Evolutionary conservation across 2,329 filamentous ascomycete genomes (phyloP).

Genomic region (Didymella segeticola): DNA sequence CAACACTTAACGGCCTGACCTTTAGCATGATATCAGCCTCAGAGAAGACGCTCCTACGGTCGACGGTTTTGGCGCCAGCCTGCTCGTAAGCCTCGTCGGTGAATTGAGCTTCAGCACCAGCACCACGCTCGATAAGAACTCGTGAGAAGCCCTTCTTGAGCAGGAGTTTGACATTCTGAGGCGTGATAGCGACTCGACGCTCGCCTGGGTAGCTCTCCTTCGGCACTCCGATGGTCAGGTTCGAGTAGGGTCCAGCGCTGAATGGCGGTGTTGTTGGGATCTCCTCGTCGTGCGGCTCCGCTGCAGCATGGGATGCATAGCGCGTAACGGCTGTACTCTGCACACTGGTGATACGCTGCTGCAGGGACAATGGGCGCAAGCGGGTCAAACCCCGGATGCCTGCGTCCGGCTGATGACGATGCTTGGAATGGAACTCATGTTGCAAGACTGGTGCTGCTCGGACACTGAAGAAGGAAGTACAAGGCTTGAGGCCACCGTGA

Average conservation of each 20-base stretch:
- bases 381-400: conserved; percentile 32
- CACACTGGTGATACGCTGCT: conserved; percentile 34
- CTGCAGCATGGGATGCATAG: conserved; percentile 41
- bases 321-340: conserved; percentile 34
- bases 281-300: conserved; percentile 46
- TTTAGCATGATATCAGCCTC: conserved; percentile 82
- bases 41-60: conserved; percentile 72
- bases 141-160: conserved; percentile 84
- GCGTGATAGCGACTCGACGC: conserved; percentile 82
- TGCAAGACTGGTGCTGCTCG: conserved; percentile 28
- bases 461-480: conserved; percentile 11
- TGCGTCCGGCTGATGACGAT: conserved; percentile 24
- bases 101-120: conserved; percentile 79
- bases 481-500: conserved; percentile 18
- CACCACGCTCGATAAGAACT: conserved; percentile 79
- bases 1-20: conserved; percentile 74
- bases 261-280: conserved; percentile 44
- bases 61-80: conserved; percentile 79
- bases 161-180: conserved; percentile 79
- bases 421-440: conserved; percentile 27
- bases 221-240: conserved; percentile 79
- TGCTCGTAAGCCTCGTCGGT: conserved; percentile 77
- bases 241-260: conserved; percentile 65
- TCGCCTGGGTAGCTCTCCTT: conserved; percentile 80
- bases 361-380: conserved; percentile 39